Evolutionary conservation across 2,329 filamentous ascomycete species (phyloP).

Genomic region (Septoria linicola): DNA sequence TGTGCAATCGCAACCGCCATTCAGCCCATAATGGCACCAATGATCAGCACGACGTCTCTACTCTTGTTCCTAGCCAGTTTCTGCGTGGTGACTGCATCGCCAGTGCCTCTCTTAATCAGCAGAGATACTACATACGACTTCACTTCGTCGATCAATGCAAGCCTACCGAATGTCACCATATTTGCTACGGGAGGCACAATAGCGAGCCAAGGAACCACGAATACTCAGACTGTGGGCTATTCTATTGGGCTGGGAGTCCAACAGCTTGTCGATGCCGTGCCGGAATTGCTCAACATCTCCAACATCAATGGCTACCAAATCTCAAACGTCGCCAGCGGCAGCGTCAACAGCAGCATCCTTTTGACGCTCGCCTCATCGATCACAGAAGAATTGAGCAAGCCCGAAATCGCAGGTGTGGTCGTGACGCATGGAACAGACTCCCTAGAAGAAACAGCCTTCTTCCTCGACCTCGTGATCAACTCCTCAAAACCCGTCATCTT

Average conservation of each 20-base stretch:
- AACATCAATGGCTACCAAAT: slow-evolving; percentile 54
- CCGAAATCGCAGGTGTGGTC: slow-evolving; percentile 50
- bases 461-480: slow-evolving; percentile 58
- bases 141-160: slow-evolving; percentile 41
- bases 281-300: slow-evolving; percentile 54
- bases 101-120: too few species aligned
- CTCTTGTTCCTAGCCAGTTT: too few species aligned
- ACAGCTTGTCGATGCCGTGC: slow-evolving; percentile 55
- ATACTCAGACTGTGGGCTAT: slow-evolving; percentile 57
- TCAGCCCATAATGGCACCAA: too few species aligned
- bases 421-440: slow-evolving; percentile 67
- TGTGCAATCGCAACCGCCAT: too few species aligned
- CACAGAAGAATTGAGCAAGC: slow-evolving; percentile 50
- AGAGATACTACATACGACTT: slow-evolving; percentile 16
- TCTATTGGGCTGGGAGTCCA: slow-evolving; percentile 52
- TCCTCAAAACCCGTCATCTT: slow-evolving; percentile 60
- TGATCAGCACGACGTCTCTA: too few species aligned
- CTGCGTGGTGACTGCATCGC: too few species aligned
- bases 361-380: slow-evolving; percentile 52
- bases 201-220: slow-evolving; percentile 52
- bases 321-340: slow-evolving; percentile 39
- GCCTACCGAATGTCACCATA: slow-evolving; percentile 57
- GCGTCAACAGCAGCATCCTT: slow-evolving; percentile 51
- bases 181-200: slow-evolving; percentile 61
- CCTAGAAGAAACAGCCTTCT: slow-evolving; percentile 64